Base-by-base conservation (phyloP, 345 rosid species). In the Arabis hirsuta region DNA sequence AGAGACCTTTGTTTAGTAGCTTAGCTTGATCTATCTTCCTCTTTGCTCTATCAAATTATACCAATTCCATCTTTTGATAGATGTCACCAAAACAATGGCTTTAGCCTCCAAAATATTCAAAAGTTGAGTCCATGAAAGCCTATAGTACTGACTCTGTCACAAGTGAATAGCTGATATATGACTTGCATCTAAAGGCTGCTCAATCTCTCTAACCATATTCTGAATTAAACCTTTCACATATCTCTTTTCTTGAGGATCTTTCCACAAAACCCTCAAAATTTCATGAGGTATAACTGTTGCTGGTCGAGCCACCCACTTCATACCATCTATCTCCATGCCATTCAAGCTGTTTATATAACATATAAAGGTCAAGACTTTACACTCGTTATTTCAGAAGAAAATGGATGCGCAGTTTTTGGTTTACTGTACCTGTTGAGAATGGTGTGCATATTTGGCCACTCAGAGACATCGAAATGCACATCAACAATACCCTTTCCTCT, bases 361-460 rank as follows among this genome's bases (percentile, higher is more conserved):
- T 32, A 62, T 8, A 50, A 14, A 52, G 5, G 12, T 52, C 51
- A 64, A 76, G 43, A 29, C 6, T 36, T 42, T 39, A 14, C 11
- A 12, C 36, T 20, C 9, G 7, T 62, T 43, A n/a, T 14, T n/a
- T 34, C 26, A 12, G 32, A 12, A 55, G 14, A 3, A 47, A 36
- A 78, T 2, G 34, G 31, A 34, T 34, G 20, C 12, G 10, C 5
- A 42, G 41, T 26, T 56, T 13, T 7, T 8, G 5, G 44, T 67
- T 36, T 34, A 29, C 1, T 29, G 7, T 24, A 70, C 83, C 82
- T 78, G 59, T 82, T 80, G 52, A 82, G 51, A 69, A 80, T 80
- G 8, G 74, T 54, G 53, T 78, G 69, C 86, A 82, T 78, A 64
- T 82, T 82, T 54, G 86, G 80, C 86, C 83, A 82, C 53, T 80